Conservation (phyloP, 805 yeast genomes). For the Pichia insulana region DNA sequence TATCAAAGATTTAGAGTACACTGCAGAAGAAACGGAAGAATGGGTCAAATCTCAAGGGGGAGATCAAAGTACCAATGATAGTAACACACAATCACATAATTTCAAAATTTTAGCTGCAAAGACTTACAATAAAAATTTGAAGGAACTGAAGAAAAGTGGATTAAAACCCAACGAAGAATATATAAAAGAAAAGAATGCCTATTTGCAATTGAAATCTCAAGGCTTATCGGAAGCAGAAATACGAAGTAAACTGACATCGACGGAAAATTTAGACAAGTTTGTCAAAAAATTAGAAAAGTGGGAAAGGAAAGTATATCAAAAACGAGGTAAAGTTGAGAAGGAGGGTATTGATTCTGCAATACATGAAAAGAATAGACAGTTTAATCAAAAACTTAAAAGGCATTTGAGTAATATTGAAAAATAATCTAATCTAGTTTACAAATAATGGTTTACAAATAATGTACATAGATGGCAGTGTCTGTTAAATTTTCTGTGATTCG, state of each 20-base stretch:
- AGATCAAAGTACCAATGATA: too few relatives aligned
- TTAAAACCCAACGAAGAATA: constrained; percentile 31
- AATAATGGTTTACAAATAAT: too few relatives aligned
- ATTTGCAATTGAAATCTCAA: constrained; percentile 15
- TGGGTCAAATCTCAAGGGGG: constrained; percentile 31
- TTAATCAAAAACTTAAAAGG: constrained; percentile 58
- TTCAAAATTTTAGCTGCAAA: constrained; percentile 44
- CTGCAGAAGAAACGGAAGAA: constrained; percentile 54
- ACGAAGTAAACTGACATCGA: constrained; percentile 28
- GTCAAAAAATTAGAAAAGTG: constrained; percentile 28
- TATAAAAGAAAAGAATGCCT: constrained; percentile 28
- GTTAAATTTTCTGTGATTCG: too few relatives aligned
- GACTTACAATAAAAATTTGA: constrained; percentile 27
- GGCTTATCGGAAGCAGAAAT: constrained; percentile 21
- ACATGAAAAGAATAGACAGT: constrained; percentile 66
- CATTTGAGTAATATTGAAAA: constrained; percentile 32
- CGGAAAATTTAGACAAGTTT: constrained; percentile 25
- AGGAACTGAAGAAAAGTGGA: constrained; percentile 6
- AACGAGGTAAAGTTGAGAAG: constrained; percentile 29
- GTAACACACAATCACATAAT: constrained; percentile 15
- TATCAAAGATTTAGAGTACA: constrained; percentile 36
- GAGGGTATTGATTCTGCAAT: constrained; percentile 38
- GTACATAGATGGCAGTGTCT: too few relatives aligned
- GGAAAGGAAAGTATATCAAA: constrained; percentile 29
- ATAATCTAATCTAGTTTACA: constrained; percentile 6